Conservation (phyloP, 768 basidiomycete genomes). For the Hericium coralloides region DNA sequence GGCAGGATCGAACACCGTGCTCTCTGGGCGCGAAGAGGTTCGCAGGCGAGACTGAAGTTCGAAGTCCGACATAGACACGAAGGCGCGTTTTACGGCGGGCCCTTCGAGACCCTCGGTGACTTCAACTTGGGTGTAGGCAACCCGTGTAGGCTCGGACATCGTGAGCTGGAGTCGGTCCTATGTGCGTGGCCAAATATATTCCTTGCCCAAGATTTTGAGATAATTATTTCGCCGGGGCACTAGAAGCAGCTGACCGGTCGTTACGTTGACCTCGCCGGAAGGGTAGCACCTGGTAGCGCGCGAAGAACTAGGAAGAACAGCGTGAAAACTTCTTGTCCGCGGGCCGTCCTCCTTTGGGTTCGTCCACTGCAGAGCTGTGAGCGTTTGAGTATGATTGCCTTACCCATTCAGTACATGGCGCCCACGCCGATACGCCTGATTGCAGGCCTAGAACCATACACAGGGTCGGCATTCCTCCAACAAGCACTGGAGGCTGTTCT, state of each 20-base stretch:
- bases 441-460: background rate
- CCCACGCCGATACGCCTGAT: background rate
- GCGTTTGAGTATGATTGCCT: background rate
- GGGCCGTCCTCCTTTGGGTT: background rate
- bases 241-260: background rate
- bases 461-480: background rate
- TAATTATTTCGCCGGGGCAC: background rate
- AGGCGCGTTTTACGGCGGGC: slow-evolving; percentile 2
- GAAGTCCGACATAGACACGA: slow-evolving; percentile 8
- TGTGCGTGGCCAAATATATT: background rate
- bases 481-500: background rate
- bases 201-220: background rate
- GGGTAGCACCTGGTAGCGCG: background rate
- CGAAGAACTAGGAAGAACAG: background rate
- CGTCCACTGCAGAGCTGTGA: background rate
- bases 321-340: background rate
- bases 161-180: background rate
- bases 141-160: background rate
- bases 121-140: background rate
- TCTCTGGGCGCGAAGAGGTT: slow-evolving; percentile 7
- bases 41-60: slow-evolving; percentile 8
- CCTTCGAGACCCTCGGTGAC: background rate
- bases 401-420: background rate
- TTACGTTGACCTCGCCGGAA: background rate
- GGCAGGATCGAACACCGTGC: slow-evolving; percentile 8